These are phyloP conservation scores for Aspergillus olivimuriae DNA, from an alignment of 495 filamentous ascomycete species.

Conservation along the genomic window DNA sequence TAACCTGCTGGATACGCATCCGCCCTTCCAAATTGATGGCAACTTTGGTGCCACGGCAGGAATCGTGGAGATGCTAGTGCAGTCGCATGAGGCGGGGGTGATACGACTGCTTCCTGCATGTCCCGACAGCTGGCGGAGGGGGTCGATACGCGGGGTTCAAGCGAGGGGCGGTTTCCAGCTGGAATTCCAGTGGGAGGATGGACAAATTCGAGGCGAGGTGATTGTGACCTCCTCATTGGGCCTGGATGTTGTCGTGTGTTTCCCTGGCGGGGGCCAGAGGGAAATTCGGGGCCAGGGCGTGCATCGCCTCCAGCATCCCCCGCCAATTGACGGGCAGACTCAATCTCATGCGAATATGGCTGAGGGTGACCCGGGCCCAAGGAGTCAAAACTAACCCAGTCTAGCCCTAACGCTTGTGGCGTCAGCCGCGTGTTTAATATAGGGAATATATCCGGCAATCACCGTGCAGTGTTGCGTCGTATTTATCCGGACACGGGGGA, in stretches of 20 bases:
- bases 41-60: constrained; percentile 46
- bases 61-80: constrained; percentile 45
- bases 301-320: too few species aligned
- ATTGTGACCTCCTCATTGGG: constrained; percentile 12
- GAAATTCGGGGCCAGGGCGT: too few species aligned
- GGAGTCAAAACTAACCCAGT: too few species aligned
- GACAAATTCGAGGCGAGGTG: constrained; percentile 14
- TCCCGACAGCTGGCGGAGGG: constrained; percentile 28
- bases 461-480: too few species aligned
- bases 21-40: constrained; percentile 47
- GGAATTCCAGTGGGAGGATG: constrained; percentile 29
- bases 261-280: too few species aligned
- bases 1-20: constrained; percentile 39
- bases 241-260: constrained; percentile 12
- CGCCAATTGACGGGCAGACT: too few species aligned
- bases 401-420: too few species aligned
- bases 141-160: constrained; percentile 29
- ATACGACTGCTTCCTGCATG: constrained; percentile 41
- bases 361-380: too few species aligned
- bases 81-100: constrained; percentile 38
- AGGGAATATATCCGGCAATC: too few species aligned
- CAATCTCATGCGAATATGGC: too few species aligned
- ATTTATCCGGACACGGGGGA: too few species aligned
- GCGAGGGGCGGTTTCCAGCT: constrained; percentile 38
- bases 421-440: too few species aligned